Evolutionary conservation across 495 filamentous ascomycete species (phyloP).

Genomic region (Parmelia sp.): DNA sequence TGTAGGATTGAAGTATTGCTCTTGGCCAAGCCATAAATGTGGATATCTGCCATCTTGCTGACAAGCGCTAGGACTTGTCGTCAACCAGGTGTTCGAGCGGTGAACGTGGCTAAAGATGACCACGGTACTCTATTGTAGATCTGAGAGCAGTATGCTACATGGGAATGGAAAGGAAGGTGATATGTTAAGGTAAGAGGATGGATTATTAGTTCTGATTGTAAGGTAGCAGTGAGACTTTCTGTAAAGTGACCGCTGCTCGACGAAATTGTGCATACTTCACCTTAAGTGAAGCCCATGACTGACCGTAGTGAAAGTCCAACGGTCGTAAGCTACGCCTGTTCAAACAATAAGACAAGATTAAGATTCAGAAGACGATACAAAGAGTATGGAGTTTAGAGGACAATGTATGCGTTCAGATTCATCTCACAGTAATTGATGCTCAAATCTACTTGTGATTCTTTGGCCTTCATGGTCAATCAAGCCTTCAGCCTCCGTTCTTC

Average conservation of each 20-base stretch:
- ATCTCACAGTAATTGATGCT: neutral
- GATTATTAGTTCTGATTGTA: too few relatives aligned
- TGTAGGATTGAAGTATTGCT: neutral
- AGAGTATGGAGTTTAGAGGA: neutral
- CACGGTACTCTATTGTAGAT: neutral
- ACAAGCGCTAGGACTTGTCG: neutral
- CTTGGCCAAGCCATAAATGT: neutral
- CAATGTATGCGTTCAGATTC: too few relatives aligned
- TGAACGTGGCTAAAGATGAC: neutral
- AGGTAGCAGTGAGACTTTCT: too few relatives aligned
- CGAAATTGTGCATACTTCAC: too few relatives aligned
- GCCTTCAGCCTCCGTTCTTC: slow-evolving; percentile 60
- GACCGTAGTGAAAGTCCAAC: too few relatives aligned
- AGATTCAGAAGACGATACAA: neutral
- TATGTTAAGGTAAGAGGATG: too few relatives aligned
- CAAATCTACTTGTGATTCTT: too few relatives aligned
- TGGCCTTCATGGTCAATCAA: slow-evolving; percentile 21
- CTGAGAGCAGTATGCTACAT: too few relatives aligned
- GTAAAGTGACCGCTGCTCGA: too few relatives aligned
- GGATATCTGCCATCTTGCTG: neutral
- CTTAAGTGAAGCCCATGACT: too few relatives aligned
- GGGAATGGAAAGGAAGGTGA: neutral
- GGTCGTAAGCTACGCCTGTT: too few relatives aligned
- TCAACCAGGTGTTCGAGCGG: neutral
- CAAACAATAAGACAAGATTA: too few relatives aligned